phyloP scores from a whole-genome alignment of 805 yeast species.

The Metschnikowia baotianmanensis region DNA sequence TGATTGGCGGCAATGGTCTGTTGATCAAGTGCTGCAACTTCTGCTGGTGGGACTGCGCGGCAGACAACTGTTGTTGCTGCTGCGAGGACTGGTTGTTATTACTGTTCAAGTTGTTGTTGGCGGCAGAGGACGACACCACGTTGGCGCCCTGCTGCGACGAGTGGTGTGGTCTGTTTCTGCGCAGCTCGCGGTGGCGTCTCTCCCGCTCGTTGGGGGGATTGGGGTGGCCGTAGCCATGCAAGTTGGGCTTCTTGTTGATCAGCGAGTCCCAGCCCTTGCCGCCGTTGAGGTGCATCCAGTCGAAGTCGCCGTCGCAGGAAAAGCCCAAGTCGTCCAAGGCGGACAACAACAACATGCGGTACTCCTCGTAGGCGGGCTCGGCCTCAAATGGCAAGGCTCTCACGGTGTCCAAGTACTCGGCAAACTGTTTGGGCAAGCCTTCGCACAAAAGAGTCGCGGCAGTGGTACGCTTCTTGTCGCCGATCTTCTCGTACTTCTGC shows the following conservation, averaged over 20 bases:
- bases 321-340: conserved; percentile 58
- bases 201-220: conserved; percentile 52
- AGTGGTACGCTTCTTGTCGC: conserved; percentile 92
- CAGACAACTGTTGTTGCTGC: conserved; percentile 32
- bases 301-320: conserved; percentile 65
- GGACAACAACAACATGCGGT: conserved; percentile 58
- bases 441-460: conserved; percentile 82
- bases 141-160: conserved; percentile 12
- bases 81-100: conserved; percentile 20
- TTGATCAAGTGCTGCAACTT: conserved; percentile 48
- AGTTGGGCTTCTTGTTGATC: conserved; percentile 72
- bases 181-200: conserved; percentile 46
- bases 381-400: conserved; percentile 72
- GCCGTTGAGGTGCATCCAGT: conserved; percentile 77
- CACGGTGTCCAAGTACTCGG: conserved; percentile 67
- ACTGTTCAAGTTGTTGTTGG: conserved; percentile 22
- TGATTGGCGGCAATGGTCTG: conserved; percentile 48
- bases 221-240: conserved; percentile 81
- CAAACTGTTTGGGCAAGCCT: conserved; percentile 70
- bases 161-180: conserved; percentile 42
- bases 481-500: conserved; percentile 93
- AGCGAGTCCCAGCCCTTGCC: conserved; percentile 82
- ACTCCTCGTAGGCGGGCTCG: conserved; percentile 72
- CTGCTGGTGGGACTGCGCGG: conserved; percentile 48
- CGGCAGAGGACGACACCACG: conserved; percentile 17